Conservation (phyloP, 441 rosid species). For the Pelargonium fulgidum region DNA sequence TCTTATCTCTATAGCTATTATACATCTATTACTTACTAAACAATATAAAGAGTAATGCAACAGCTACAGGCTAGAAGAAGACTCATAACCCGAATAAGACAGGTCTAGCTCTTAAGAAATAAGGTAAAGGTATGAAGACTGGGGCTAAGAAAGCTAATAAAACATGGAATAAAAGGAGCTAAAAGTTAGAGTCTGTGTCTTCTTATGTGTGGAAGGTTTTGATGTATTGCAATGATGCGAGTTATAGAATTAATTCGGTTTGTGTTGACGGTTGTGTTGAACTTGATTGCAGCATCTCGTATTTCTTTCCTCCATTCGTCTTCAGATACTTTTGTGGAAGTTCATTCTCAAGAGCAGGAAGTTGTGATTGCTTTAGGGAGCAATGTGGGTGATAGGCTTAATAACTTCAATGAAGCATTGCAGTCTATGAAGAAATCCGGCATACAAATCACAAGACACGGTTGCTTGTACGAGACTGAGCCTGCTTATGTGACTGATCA, state of each 20-base stretch:
- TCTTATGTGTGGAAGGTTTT: neutral
- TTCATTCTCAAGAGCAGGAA: conserved; percentile 65
- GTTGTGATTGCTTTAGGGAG: conserved; percentile 90
- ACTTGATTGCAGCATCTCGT: conserved; percentile 35
- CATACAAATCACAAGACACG: conserved; percentile 54
- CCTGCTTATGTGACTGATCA: conserved; percentile 91
- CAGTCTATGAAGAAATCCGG: conserved; percentile 56
- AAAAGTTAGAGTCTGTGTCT: too few species aligned
- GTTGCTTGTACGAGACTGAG: conserved; percentile 80
- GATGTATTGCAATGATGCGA: neutral
- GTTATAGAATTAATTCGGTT: neutral
- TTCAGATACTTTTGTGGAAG: conserved; percentile 33
- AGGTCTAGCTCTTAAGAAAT: too few species aligned
- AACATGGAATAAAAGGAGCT: too few species aligned
- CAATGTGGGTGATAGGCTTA: conserved; percentile 75
- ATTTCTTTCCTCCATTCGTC: conserved; percentile 34
- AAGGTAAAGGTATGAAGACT: too few species aligned
- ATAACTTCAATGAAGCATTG: conserved; percentile 61
- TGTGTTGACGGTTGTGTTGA: conserved; percentile 10
- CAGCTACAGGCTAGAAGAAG: too few species aligned
- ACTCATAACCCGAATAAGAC: too few species aligned
- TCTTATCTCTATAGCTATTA: too few species aligned
- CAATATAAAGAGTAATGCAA: too few species aligned
- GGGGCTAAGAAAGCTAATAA: too few species aligned
- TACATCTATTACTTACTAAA: too few species aligned